Conservation (phyloP, 2,329 filamentous ascomycete species). For the Scortechinia acanthostroma region DNA sequence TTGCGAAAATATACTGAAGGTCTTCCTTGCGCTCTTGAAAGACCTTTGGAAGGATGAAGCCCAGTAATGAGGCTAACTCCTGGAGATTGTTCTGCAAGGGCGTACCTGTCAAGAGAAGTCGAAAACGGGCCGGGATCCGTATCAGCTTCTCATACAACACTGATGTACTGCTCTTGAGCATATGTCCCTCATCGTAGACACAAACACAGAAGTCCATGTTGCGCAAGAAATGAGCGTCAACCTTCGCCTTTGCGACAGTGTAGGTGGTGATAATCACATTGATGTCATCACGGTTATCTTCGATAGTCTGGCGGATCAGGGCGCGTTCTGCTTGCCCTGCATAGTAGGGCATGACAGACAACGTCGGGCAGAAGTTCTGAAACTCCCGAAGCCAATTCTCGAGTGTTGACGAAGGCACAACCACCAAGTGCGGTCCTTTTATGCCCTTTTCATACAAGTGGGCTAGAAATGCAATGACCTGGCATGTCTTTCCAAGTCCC, state of each 20-base stretch:
- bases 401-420: constrained; percentile 61
- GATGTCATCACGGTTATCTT: constrained; percentile 39
- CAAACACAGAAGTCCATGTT: constrained; percentile 39
- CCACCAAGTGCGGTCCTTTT: constrained; percentile 52
- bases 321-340: constrained; percentile 44
- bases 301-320: constrained; percentile 41
- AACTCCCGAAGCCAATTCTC: constrained; percentile 69
- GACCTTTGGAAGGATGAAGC: constrained; percentile 58
- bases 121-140: constrained; percentile 48
- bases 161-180: constrained; percentile 54
- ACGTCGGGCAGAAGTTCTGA: constrained; percentile 48
- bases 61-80: constrained; percentile 57
- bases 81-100: constrained; percentile 60
- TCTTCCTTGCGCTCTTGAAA: constrained; percentile 52
- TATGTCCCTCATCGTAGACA: constrained; percentile 63
- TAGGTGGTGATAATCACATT: constrained; percentile 66
- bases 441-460: constrained; percentile 49
- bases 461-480: constrained; percentile 61
- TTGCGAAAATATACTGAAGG: constrained; percentile 54
- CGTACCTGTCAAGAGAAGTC: constrained; percentile 58
- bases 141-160: constrained; percentile 52
- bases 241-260: constrained; percentile 47
- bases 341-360: constrained; percentile 58
- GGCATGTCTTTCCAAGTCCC: constrained; percentile 57
- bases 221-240: constrained; percentile 51